A percentile compares a stretch with the other conserved stretches of the same genome.
These are phyloP conservation scores for Acanthamoeba triangularis DNA, from an alignment of 208 protist species.

Conservation along the genomic window DNA sequence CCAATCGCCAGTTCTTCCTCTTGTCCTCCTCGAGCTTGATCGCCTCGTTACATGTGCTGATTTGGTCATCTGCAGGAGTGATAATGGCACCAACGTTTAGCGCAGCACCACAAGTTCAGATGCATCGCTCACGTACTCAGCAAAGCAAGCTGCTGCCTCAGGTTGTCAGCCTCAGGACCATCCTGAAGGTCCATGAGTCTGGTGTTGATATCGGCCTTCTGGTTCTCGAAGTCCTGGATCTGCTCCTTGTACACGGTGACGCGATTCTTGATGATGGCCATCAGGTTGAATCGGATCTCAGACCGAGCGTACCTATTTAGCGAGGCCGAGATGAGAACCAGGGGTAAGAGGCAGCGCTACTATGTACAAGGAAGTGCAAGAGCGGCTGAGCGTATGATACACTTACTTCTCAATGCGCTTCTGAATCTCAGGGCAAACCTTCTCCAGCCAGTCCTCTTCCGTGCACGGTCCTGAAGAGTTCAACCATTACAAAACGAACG, in stretches of 20 bases:
- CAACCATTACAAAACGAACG: neutral
- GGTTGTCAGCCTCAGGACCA: neutral
- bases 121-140: neutral
- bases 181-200: neutral
- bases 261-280: slow-evolving; percentile 96
- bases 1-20: slow-evolving; percentile 90
- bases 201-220: neutral
- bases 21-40: slow-evolving; percentile 89
- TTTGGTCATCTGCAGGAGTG: slow-evolving; percentile 81
- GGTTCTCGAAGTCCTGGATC: slow-evolving; percentile 87
- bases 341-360: neutral
- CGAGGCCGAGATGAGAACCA: neutral
- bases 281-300: slow-evolving; percentile 97
- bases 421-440: slow-evolving; percentile 93
- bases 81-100: neutral
- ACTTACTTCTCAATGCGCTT: slow-evolving; percentile 91
- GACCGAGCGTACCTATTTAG: slow-evolving; percentile 77
- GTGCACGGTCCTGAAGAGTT: slow-evolving; percentile 67
- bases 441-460: slow-evolving; percentile 87
- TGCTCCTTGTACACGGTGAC: slow-evolving; percentile 76
- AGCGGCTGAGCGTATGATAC: neutral
- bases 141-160: slow-evolving; percentile 15
- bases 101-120: neutral
- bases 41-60: slow-evolving; percentile 88
- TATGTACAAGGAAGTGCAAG: neutral